Evolutionary conservation across 352 stramenopile species (phyloP), one percentile per base, ranked within the genome.

Genomic region (Phytopythium ostracodes): DNA sequence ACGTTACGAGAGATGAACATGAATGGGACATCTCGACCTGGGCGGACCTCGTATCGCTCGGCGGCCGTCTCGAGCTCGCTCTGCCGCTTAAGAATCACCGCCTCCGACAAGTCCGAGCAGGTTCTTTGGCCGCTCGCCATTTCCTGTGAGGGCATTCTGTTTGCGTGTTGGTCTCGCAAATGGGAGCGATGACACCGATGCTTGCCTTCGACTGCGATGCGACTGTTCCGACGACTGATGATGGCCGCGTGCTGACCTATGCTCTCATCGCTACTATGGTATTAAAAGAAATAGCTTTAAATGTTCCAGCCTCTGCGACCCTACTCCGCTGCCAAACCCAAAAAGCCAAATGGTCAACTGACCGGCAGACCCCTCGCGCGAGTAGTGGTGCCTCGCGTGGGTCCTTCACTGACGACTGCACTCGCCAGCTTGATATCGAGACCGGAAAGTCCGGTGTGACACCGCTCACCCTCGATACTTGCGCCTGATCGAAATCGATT

Each of bases 1-100:
- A 24, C 9, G 18, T 25, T 5, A 25, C 10, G 33, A 38, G 7
- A 2, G 1, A 10, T 38, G 33, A 38, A 1, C 33, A n/a, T n/a
- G n/a, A n/a, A n/a, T n/a, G n/a, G n/a, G n/a, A n/a, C n/a, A n/a
- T n/a, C n/a, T n/a, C n/a, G n/a, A n/a, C n/a, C n/a, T n/a, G n/a
- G n/a, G n/a, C n/a, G n/a, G n/a, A 81, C 76, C 65, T 86, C 72
- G 36, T 77, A 86, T 42, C 79, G 77, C 8, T 66, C 69, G 43
- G 76, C 73, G 20, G 75, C 72, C 5, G 55, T 44, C 50, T 72
- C 56, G 27, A 86, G 51, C 22, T 76, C 63, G 12, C 42, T 52
- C 46, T 72, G 70, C n/a, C 67, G 70, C 20, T 70, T 67, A 24
- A 57, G 66, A 49, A 65, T 60, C 1, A 59, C 66, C 33, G 66